A percentile compares a stretch with the other conserved stretches of the same genome.
Conservation (phyloP, 2,329 filamentous ascomycete species). For the Aspergillus quadricinctus region DNA sequence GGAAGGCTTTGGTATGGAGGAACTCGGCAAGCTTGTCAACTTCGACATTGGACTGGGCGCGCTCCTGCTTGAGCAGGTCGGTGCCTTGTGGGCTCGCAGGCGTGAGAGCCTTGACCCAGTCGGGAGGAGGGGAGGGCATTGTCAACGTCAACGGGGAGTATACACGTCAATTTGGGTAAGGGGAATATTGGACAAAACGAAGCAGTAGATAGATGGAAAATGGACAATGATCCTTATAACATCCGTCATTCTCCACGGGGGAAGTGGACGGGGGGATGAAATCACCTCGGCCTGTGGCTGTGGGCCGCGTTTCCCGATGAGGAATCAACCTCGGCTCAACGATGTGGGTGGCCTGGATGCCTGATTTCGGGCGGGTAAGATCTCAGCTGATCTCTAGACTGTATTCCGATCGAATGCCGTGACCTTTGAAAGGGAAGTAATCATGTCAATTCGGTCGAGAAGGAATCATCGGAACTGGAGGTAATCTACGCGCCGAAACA, state of each 20-base stretch:
- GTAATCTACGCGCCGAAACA: not conserved
- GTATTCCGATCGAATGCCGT: not conserved
- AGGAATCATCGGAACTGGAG: not conserved
- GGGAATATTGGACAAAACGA: not conserved
- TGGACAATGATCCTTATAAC: not conserved
- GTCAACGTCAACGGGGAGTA: constrained; percentile 6
- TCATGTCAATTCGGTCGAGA: not conserved
- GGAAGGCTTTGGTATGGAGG: constrained; percentile 62
- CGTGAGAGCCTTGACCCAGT: constrained; percentile 65
- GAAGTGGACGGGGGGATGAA: not conserved
- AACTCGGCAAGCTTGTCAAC: constrained; percentile 65
- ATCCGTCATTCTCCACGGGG: not conserved
- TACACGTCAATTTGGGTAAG: constrained; percentile 2
- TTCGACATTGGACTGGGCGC: constrained; percentile 62
- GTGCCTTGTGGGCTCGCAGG: constrained; percentile 64
- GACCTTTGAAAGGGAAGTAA: not conserved
- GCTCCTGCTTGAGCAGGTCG: constrained; percentile 65
- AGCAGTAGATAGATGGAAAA: constrained; percentile 8
- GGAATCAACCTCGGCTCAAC: not conserved
- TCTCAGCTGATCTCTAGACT: not conserved
- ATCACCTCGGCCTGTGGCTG: not conserved
- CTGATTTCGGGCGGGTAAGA: not conserved
- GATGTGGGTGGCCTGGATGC: not conserved
- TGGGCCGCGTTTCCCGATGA: not conserved
- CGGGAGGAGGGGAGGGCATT: constrained; percentile 45